Evolutionary conservation across 352 stramenopile genomes (phyloP).

Genomic region (Globisporangium paroecandrum): DNA sequence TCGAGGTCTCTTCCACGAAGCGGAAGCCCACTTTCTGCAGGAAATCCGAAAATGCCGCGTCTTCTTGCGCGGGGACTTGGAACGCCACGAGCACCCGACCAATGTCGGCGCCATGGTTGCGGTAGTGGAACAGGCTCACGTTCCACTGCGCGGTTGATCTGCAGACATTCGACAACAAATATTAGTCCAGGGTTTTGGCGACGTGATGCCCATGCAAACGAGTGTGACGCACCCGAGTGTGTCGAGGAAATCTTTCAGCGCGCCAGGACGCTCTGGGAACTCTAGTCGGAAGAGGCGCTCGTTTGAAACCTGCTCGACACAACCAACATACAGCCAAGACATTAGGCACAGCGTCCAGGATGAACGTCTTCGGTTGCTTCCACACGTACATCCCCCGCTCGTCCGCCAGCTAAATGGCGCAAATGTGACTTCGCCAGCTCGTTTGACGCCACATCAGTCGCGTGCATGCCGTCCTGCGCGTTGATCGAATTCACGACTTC

Average conservation of each 20-base stretch:
- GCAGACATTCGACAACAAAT: background rate
- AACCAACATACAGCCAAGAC: background rate
- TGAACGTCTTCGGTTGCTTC: background rate
- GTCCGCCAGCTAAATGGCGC: slow-evolving; percentile 93
- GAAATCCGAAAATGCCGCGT: slow-evolving; percentile 59
- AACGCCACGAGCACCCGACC: slow-evolving; percentile 96
- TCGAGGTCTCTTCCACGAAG: slow-evolving; percentile 83
- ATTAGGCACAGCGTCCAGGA: background rate
- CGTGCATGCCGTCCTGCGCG: slow-evolving; percentile 78
- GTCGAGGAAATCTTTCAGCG: slow-evolving; percentile 92
- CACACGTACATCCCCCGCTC: slow-evolving; percentile 55
- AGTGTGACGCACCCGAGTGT: slow-evolving; percentile 50
- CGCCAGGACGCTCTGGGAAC: slow-evolving; percentile 92
- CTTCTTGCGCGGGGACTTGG: slow-evolving; percentile 80
- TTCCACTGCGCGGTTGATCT: slow-evolving; percentile 86
- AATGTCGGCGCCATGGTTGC: slow-evolving; percentile 98
- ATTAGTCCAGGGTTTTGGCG: background rate
- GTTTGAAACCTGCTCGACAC: slow-evolving; percentile 53
- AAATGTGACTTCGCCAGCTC: slow-evolving; percentile 96
- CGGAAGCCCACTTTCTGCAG: slow-evolving; percentile 69
- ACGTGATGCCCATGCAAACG: background rate
- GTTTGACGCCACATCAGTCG: slow-evolving; percentile 92
- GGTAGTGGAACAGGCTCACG: slow-evolving; percentile 98
- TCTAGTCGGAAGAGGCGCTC: slow-evolving; percentile 96
- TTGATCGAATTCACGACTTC: slow-evolving; percentile 72